Base-by-base conservation (phyloP, 495 filamentous ascomycete species). In the Aspergillus baeticus region DNA sequence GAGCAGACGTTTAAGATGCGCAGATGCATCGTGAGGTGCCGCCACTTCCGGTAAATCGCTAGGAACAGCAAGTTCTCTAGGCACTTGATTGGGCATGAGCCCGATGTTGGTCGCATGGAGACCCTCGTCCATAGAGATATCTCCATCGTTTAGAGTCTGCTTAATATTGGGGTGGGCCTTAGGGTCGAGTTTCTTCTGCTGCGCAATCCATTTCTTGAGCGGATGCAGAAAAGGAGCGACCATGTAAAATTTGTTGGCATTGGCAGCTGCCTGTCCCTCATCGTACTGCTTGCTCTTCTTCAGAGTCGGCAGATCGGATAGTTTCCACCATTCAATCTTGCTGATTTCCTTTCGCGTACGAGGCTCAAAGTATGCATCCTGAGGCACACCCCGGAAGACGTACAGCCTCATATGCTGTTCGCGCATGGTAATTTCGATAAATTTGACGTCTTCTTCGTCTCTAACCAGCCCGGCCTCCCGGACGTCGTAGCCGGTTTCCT, bases 341-440 rank as follows among this genome's bases (percentile, higher is more conserved):
- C 93, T 95, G 69, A 98, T 98, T 71, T 98, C 95, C 69, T 98
- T 98, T 46, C 94, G 80, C 5, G 94, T 98, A 46, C 86, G 85
- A 10, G 95, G 90, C 62, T 91, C 86, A 66, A 98, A 98, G 49
- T 85, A 63, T 3, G 90, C 91, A 63, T 96, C 86, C 72, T 87
- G 87, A 13, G 90, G 87, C 15, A 98, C 83, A 46, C 90, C 86
- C 20, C 91, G 84, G 66, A 97, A 93, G 39, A 97, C 87, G 66
- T 92, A 98, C 26, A 98, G 77, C 59, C 87, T 79, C 72, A 98
- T 88, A 66, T 97, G 86, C 71, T 98, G 95, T 67, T 95, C 91
- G 61, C 89, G 77, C 84, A 98, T 93, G 7, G 84, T 86, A 38
- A 96, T 82, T 57, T 96, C 85, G 54, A 98, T 91, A 59, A 80